phyloP scores from a whole-genome alignment of 2,329 filamentous ascomycete species.

The Alternaria gansuensis region DNA sequence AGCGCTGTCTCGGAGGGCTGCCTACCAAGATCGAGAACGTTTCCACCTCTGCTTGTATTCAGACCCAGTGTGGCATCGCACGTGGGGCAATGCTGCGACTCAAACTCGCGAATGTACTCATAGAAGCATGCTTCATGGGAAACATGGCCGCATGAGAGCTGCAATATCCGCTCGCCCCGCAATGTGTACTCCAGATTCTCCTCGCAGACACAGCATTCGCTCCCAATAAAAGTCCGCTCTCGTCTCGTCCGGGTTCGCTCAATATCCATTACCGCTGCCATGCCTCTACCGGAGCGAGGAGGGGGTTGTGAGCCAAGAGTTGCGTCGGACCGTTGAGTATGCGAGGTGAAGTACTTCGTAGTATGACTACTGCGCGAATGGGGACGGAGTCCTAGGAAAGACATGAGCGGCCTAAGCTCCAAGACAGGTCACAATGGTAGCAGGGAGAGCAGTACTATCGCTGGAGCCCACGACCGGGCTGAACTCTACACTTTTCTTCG shows the following conservation, averaged over 20 bases:
- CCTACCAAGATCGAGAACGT: slow-evolving; percentile 82
- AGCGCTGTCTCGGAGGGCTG: slow-evolving; percentile 34
- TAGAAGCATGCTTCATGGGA: slow-evolving; percentile 99
- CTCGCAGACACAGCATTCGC: slow-evolving; percentile 94
- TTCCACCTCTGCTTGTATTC: slow-evolving; percentile 91
- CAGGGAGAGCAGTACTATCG: slow-evolving; percentile 46
- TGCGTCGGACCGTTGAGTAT: slow-evolving; percentile 36
- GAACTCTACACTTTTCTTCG: slow-evolving; percentile 49
- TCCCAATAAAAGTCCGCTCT: slow-evolving; percentile 94
- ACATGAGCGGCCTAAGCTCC: slow-evolving; percentile 53
- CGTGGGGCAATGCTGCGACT: slow-evolving; percentile 91
- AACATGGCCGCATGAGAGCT: slow-evolving; percentile 96
- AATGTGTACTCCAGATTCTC: slow-evolving; percentile 96
- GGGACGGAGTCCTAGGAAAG: slow-evolving; percentile 53
- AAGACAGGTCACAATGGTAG: slow-evolving; percentile 43
- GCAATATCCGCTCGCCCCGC: slow-evolving; percentile 89
- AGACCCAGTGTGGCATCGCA: slow-evolving; percentile 91
- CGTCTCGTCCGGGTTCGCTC: slow-evolving; percentile 82
- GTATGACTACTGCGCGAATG: slow-evolving; percentile 48
- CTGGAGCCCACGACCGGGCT: slow-evolving; percentile 39
- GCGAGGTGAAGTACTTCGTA: slow-evolving; percentile 33
- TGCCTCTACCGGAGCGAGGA: slow-evolving; percentile 54
- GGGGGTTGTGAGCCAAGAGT: slow-evolving; percentile 41
- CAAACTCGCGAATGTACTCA: slow-evolving; percentile 94
- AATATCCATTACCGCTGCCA: slow-evolving; percentile 73